Evolutionary conservation across 164 flowering plant genomes (phyloP), one percentile per base, ranked within the genome.

Genomic region (Warburgia ugandensis): DNA sequence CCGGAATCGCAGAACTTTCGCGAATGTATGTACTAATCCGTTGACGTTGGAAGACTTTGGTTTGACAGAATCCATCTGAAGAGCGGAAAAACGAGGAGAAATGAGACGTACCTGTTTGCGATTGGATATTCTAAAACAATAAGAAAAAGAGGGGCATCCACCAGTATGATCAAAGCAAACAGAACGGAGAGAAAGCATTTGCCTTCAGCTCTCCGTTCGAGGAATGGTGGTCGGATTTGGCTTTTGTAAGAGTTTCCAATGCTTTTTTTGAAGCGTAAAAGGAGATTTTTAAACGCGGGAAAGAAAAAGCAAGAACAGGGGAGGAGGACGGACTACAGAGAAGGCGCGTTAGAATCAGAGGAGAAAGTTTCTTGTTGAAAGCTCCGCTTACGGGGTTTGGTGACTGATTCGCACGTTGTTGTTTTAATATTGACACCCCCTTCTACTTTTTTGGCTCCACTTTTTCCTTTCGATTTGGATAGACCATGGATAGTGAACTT

Each of bases 21-120:
- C 65, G 33, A 90, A 62, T 0, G 83, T 58, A 0, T 87, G 80
- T 1, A 77, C 80, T 52, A 77, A 55, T 33, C 70, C 73, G 26
- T n/a, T n/a, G n/a, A n/a, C n/a, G n/a, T n/a, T n/a, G n/a, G 76
- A 62, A 64, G 71, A 77, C 22, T 29, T 40, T 3, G 76, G 63
- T 35, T 69, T 72, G 22, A 66, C 69, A 0, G 84, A 62, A 38
- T 81, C 88, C 89, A 84, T 84, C 79, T 79, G 72, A 59, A 60
- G 20, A 29, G n/a, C n/a, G n/a, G n/a, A n/a, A n/a, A n/a, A n/a
- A n/a, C n/a, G n/a, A n/a, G n/a, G n/a, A n/a, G n/a, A n/a, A n/a
- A n/a, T n/a, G n/a, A n/a, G n/a, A n/a, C n/a, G n/a, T n/a, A n/a
- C n/a, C n/a, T n/a, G n/a, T n/a, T n/a, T n/a, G n/a, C n/a, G n/a